Evolutionary conservation across 441 rosid genomes (phyloP).

Genomic region (Capsella rubella): DNA sequence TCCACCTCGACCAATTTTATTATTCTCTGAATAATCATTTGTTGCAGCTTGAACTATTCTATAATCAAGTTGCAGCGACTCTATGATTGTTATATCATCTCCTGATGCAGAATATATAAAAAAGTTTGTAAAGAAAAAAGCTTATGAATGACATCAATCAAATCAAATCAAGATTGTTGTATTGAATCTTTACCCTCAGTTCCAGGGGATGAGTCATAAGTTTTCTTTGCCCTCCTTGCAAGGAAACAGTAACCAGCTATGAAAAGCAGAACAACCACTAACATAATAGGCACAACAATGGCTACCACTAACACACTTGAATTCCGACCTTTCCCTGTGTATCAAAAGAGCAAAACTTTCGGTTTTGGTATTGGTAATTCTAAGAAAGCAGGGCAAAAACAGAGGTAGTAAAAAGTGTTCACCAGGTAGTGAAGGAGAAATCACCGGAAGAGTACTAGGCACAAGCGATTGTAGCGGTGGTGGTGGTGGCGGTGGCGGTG

Average conservation of each 20-base stretch:
- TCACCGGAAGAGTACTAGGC: no score
- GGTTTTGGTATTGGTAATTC: no score
- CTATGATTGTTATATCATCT: background rate
- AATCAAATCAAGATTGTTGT: no score
- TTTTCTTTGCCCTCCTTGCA: conserved; percentile 26
- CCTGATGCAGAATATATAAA: background rate
- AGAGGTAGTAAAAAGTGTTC: no score
- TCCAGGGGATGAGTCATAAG: background rate
- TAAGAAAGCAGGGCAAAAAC: no score
- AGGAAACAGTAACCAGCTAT: conserved; percentile 34
- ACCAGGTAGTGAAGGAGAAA: no score
- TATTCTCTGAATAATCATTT: background rate
- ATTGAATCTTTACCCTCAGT: background rate
- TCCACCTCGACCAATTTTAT: background rate
- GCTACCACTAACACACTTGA: conserved; percentile 15
- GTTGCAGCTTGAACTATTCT: background rate
- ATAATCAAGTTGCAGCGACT: background rate
- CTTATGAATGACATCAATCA: background rate
- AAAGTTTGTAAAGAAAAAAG: background rate
- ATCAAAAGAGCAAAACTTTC: background rate
- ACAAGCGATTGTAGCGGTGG: no score
- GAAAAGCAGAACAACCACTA: conserved; percentile 17
- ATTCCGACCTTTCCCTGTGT: conserved; percentile 26
- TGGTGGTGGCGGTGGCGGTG: no score
- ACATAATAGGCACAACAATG: conserved; percentile 22